Evolutionary conservation across 192 early-diverging fungal species (phyloP), one percentile per base, ranked within the genome.

Genomic region (Rhizoclosmatium sp.): DNA sequence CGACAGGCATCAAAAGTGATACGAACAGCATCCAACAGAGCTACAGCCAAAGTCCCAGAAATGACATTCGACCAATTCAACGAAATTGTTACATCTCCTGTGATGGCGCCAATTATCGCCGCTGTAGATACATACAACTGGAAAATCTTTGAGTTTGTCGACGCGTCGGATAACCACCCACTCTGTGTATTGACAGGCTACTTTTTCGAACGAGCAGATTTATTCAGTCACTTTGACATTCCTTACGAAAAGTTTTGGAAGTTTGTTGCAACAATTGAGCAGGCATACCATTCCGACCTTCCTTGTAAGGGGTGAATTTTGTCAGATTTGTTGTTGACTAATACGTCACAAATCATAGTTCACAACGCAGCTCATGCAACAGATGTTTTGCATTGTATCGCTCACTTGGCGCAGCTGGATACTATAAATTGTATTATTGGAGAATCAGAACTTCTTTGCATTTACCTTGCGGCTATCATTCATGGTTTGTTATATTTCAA

Each of bases 341-440:
- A 31, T 31, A 31, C 31, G 31, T 31, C 31, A 31, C 31, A 31
- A 31, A 31, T 31, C 31, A 31, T 64, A 88, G 87, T 87, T 66
- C 89, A 91, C 71, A 91, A 91, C 71, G 83, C 88, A 64, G 81
- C 80, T 4, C 89, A 91, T 71, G 89, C 89, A 3, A 78, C 82
- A 44, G 89, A 91, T 66, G 89, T 91, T 31, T 75, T 90, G 2
- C 89, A 91, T 45, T 79, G 79, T 42, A 84, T 82, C 4, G 81
- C 82, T 58, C 84, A 80, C 46, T 82, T 90, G 49, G 45, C 82
- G 39, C 68, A 75, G 61, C 47, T 60, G 3, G 76, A 81, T 39
- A 74, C 46, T 23, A 49, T 87, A 16, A 79, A 71, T 14, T 31
- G 71, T 19, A 59, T 65, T 5, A 61, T 78, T 46, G 78, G 82